phyloP scores from a whole-genome alignment of 441 rosid species.

The Adansonia grandidieri region DNA sequence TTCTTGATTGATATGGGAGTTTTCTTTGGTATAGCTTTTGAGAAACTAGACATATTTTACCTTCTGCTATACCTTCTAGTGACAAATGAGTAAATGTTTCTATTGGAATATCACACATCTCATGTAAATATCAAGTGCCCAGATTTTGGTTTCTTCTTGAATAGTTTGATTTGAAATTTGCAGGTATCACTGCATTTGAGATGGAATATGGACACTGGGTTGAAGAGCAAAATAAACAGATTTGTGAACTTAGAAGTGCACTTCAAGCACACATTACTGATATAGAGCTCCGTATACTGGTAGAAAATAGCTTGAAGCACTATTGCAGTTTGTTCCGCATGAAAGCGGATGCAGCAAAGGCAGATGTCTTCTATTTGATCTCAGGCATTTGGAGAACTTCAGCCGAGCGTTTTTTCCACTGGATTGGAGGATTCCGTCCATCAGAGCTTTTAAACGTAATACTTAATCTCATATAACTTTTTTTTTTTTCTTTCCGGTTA shows the following conservation, averaged over 20 bases:
- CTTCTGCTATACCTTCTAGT: neutral
- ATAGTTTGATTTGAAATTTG: slow-evolving; percentile 22
- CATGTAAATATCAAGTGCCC: neutral
- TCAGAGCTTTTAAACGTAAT: slow-evolving; percentile 72
- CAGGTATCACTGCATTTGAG: slow-evolving; percentile 64
- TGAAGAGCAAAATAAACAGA: slow-evolving; percentile 57
- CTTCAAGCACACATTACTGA: slow-evolving; percentile 56
- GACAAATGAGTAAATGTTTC: neutral
- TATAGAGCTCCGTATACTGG: slow-evolving; percentile 56
- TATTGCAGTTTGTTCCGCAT: slow-evolving; percentile 56
- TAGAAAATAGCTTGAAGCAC: slow-evolving; percentile 56
- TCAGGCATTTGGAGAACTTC: slow-evolving; percentile 70
- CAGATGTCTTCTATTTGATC: slow-evolving; percentile 62
- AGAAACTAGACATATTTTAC: neutral
- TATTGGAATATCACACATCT: neutral
- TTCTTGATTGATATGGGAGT: neutral
- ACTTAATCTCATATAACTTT: neutral
- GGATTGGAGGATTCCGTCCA: slow-evolving; percentile 79
- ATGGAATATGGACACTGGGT: slow-evolving; percentile 69
- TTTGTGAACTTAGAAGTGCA: slow-evolving; percentile 56
- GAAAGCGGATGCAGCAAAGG: slow-evolving; percentile 67
- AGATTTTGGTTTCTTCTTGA: slow-evolving; percentile 1
- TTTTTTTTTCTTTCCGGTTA: neutral
- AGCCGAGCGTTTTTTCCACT: slow-evolving; percentile 65
- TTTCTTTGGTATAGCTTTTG: neutral